These are phyloP conservation scores for Cutaneotrichosporon sp. DNA, from an alignment of 1,284 basidiomycete species.

Conservation along the genomic window DNA sequence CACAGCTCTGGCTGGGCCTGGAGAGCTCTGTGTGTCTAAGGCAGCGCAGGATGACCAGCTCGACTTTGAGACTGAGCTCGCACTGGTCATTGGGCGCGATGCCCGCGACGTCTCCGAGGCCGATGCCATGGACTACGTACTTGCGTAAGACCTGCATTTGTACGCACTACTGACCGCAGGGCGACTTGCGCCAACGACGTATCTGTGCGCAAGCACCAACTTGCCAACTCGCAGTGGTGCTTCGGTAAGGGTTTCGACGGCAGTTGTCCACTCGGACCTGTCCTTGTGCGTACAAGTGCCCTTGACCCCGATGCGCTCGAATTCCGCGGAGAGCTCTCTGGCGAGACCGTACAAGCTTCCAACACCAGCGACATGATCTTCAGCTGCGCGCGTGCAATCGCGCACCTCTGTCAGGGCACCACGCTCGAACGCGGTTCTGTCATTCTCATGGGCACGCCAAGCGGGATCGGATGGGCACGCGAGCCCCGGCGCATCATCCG, in stretches of 20 bases:
- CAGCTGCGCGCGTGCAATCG: slow-evolving; percentile 52
- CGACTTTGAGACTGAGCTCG: slow-evolving; percentile 57
- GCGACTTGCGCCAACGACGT: slow-evolving; percentile 58
- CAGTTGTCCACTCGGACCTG: slow-evolving; percentile 53
- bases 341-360: slow-evolving; percentile 26
- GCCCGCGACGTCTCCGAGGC: slow-evolving; percentile 56
- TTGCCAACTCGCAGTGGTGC: slow-evolving; percentile 42
- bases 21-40: slow-evolving; percentile 52
- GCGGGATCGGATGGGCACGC: slow-evolving; percentile 49
- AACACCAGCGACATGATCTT: slow-evolving; percentile 53
- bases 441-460: slow-evolving; percentile 64
- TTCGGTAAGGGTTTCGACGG: slow-evolving; percentile 51
- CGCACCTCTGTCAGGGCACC: slow-evolving; percentile 79
- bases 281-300: slow-evolving; percentile 34
- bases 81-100: slow-evolving; percentile 56
- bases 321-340: slow-evolving; percentile 25
- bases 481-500: slow-evolving; percentile 42
- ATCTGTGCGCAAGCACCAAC: slow-evolving; percentile 42
- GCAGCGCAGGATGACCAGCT: slow-evolving; percentile 55
- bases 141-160: slow-evolving; percentile 58
- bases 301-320: slow-evolving; percentile 28
- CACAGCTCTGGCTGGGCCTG: slow-evolving; percentile 54
- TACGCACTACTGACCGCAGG: slow-evolving; percentile 64
- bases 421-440: slow-evolving; percentile 77
- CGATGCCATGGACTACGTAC: slow-evolving; percentile 56